A percentile compares a stretch with the other conserved stretches of the same genome.
phyloP scores from a whole-genome alignment of 2,329 filamentous ascomycete species.

The Colletotrichum sansevieriae region DNA sequence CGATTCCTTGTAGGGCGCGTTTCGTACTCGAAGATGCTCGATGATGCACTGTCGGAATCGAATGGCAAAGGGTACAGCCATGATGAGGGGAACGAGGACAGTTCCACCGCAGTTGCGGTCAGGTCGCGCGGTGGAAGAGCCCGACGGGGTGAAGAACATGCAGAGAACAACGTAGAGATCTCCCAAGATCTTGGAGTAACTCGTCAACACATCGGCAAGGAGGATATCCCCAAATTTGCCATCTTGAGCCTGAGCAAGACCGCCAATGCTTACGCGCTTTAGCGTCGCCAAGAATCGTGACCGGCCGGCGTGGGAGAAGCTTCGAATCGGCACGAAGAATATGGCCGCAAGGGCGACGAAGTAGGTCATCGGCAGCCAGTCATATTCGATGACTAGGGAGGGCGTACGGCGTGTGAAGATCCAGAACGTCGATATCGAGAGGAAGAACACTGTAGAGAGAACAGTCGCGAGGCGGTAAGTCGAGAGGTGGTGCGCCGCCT shows the following conservation, averaged over 20 bases:
- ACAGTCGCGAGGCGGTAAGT: slow-evolving; percentile 88
- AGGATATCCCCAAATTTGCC: slow-evolving; percentile 96
- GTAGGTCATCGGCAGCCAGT: slow-evolving; percentile 88
- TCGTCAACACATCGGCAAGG: slow-evolving; percentile 93
- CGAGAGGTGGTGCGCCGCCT: slow-evolving; percentile 82
- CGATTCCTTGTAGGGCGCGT: slow-evolving; percentile 66
- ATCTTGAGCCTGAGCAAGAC: slow-evolving; percentile 86
- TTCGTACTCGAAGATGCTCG: slow-evolving; percentile 81
- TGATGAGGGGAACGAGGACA: slow-evolving; percentile 85
- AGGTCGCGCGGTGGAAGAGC: slow-evolving; percentile 82
- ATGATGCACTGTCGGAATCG: slow-evolving; percentile 93
- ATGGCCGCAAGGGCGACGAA: slow-evolving; percentile 78
- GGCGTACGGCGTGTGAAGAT: slow-evolving; percentile 78
- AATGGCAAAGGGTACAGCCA: slow-evolving; percentile 85
- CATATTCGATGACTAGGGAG: slow-evolving; percentile 79
- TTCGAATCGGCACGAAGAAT: slow-evolving; percentile 80
- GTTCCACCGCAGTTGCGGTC: slow-evolving; percentile 85
- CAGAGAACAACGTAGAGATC: slow-evolving; percentile 91
- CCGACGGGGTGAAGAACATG: slow-evolving; percentile 84
- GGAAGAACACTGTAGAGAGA: slow-evolving; percentile 76
- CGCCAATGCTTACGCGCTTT: slow-evolving; percentile 84
- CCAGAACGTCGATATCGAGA: slow-evolving; percentile 89
- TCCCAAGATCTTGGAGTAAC: slow-evolving; percentile 91
- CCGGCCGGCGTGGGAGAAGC: slow-evolving; percentile 77
- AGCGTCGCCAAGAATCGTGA: slow-evolving; percentile 81